phyloP scores from a whole-genome alignment of 345 rosid genomes.

The Gossypium bickii region DNA sequence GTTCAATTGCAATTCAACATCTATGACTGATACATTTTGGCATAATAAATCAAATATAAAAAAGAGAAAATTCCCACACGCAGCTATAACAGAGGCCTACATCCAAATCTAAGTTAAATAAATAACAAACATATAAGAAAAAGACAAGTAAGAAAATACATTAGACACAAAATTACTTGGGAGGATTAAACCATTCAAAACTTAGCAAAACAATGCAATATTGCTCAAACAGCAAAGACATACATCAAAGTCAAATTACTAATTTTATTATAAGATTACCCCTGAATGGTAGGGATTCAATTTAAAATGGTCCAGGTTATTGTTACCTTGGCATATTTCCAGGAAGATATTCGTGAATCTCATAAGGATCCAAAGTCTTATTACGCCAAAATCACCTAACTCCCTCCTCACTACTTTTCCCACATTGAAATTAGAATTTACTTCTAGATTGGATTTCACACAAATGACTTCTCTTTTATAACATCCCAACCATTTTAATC shows the following conservation, averaged over 20 bases:
- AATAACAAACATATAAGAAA: not conserved
- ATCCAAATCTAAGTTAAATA: not conserved
- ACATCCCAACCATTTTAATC: not conserved
- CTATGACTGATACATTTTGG: not conserved
- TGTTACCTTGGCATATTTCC: not conserved
- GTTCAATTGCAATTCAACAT: not conserved
- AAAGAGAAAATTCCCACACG: not conserved
- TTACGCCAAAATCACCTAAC: not conserved
- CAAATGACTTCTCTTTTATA: not conserved
- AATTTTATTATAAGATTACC: not conserved
- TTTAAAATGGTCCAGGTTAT: not conserved
- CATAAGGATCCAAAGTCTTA: not conserved
- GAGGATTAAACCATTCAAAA: not conserved
- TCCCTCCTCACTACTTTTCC: not conserved
- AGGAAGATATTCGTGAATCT: conserved; percentile 15
- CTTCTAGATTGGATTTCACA: not conserved
- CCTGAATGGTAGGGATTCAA: not conserved
- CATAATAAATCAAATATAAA: not conserved
- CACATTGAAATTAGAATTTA: not conserved
- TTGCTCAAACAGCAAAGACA: not conserved
- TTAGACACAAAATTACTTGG: not conserved
- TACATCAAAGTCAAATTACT: not conserved
- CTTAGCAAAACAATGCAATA: not conserved
- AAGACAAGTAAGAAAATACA: not conserved
- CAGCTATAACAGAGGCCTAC: not conserved